Conservation (phyloP, 345 rosid species). For the Kernera saxatilis region DNA sequence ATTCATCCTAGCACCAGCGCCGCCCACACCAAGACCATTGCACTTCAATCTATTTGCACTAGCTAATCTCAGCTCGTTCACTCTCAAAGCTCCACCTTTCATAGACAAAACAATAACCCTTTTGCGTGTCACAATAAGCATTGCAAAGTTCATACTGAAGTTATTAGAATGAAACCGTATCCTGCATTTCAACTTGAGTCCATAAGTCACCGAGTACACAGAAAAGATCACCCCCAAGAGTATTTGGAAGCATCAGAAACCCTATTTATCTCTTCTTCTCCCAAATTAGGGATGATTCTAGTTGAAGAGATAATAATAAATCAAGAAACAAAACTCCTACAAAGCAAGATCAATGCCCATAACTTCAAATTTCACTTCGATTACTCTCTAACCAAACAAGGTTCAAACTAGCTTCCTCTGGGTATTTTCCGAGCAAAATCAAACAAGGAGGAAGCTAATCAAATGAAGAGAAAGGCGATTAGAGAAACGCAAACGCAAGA, state of each 20-base stretch:
- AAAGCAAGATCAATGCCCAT: background rate
- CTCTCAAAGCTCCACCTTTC: slow-evolving; percentile 29
- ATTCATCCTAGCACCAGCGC: slow-evolving; percentile 49
- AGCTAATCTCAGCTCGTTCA: slow-evolving; percentile 36
- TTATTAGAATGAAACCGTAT: background rate
- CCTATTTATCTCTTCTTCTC: background rate
- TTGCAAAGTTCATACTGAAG: background rate
- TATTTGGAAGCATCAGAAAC: background rate
- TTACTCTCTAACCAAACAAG: background rate
- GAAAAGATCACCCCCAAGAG: background rate
- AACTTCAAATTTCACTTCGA: background rate
- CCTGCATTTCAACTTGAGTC: background rate
- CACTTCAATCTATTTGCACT: slow-evolving; percentile 35
- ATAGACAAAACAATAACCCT: background rate
- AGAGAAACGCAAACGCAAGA: background rate
- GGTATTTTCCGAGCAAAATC: background rate
- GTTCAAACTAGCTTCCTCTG: background rate
- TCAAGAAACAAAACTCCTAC: background rate
- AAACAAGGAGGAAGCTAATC: background rate
- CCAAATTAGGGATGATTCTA: background rate
- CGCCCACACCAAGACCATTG: slow-evolving; percentile 47
- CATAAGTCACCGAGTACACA: background rate
- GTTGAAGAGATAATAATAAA: background rate
- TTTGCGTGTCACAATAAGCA: background rate
- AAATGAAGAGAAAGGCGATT: background rate